phyloP scores from a whole-genome alignment of 2,329 filamentous ascomycete genomes.

The Pezizomycotina sp. region DNA sequence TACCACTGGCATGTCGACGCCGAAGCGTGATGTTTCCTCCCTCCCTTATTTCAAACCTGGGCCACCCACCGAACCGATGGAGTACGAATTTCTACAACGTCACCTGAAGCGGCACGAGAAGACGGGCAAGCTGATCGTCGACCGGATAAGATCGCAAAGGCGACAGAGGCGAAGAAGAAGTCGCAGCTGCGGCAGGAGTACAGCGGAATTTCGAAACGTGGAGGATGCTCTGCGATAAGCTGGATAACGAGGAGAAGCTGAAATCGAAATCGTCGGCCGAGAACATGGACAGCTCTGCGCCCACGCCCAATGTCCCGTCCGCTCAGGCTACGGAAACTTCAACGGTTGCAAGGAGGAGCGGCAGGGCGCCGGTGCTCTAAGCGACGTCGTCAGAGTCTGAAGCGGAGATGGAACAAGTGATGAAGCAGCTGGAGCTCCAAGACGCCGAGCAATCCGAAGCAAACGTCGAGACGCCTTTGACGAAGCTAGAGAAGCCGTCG shows the following conservation, averaged over 20 bases:
- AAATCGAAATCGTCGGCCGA: constrained; percentile 24
- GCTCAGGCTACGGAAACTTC: constrained; percentile 18
- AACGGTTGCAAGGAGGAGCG: constrained; percentile 18
- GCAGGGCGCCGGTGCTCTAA: constrained; percentile 21
- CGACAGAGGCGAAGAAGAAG: constrained; percentile 14
- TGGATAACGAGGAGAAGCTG: constrained; percentile 23
- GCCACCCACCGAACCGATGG: constrained; percentile 20
- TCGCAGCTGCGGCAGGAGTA: constrained; percentile 22
- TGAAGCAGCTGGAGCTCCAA: constrained; percentile 23
- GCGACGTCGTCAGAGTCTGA: constrained; percentile 25
- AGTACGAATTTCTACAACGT: constrained; percentile 22
- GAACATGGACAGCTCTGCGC: constrained; percentile 18
- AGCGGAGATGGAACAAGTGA: constrained; percentile 25
- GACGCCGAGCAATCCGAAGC: constrained; percentile 20
- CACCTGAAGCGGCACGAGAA: constrained; percentile 21
- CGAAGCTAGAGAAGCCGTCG: constrained; percentile 57
- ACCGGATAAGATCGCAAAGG: constrained; percentile 15
- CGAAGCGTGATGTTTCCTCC: constrained; percentile 9
- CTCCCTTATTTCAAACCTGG: constrained; percentile 23
- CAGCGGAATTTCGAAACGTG: constrained; percentile 19
- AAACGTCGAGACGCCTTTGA: constrained; percentile 47
- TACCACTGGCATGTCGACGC: constrained; percentile 6
- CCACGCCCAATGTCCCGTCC: constrained; percentile 16
- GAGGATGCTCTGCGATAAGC: constrained; percentile 22
- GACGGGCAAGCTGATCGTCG: constrained; percentile 20